Conservation (phyloP, 345 rosid species). For the Gossypium rotundifolium region DNA sequence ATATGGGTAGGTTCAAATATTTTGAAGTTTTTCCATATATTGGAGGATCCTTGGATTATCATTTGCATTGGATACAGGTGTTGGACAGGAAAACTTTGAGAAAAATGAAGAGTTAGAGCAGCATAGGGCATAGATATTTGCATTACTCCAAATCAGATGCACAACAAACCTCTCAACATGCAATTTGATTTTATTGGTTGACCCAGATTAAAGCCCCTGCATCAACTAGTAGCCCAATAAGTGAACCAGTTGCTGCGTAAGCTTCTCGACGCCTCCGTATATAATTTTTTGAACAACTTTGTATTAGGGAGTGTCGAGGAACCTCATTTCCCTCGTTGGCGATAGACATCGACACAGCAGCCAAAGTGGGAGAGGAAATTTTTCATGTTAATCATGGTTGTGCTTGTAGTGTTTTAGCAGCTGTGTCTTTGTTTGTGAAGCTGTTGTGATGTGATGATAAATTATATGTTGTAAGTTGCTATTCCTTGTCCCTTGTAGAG, state of each 20-base stretch:
- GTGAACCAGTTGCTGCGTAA: conserved; percentile 63
- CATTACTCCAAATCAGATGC: neutral
- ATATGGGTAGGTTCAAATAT: neutral
- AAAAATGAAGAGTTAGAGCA: neutral
- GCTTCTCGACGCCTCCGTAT: conserved; percentile 12
- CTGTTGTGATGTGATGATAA: neutral
- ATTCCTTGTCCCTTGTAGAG: neutral
- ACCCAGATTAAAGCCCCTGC: conserved; percentile 49
- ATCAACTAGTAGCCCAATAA: conserved; percentile 36
- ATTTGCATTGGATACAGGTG: neutral
- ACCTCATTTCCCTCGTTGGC: neutral
- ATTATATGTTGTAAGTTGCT: neutral
- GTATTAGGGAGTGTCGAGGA: conserved; percentile 30
- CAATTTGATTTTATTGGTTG: conserved; percentile 5
- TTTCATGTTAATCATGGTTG: neutral
- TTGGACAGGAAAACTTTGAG: neutral
- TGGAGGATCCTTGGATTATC: neutral
- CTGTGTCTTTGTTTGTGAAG: conserved; percentile 7
- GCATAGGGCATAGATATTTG: neutral
- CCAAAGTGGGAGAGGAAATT: conserved; percentile 3
- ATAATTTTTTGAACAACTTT: conserved; percentile 33
- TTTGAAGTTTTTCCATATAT: neutral
- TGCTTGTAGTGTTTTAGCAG: neutral
- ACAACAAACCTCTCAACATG: neutral
- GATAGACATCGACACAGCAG: neutral